A percentile compares a stretch with the other conserved stretches of the same genome.
Evolutionary conservation across 306 rosid species (phyloP).

Genomic region (Psophocarpus tetragonolobus): DNA sequence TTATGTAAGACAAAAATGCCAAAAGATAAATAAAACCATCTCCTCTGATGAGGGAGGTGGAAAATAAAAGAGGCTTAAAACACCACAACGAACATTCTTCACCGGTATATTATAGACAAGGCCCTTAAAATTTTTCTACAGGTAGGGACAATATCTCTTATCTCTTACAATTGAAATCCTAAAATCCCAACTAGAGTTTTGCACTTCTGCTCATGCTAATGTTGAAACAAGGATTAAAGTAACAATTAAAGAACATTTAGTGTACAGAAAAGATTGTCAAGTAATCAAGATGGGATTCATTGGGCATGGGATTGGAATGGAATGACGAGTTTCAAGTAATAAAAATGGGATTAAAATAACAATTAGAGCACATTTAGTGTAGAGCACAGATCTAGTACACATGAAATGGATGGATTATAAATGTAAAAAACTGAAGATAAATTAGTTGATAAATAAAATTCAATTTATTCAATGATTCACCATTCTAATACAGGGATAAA

Average conservation of each 20-base stretch:
- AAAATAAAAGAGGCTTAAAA: background rate
- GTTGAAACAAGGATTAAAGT: background rate
- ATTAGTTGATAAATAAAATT: background rate
- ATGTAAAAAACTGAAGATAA: constrained; percentile 17
- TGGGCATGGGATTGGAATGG: background rate
- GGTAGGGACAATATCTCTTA: constrained; percentile 19
- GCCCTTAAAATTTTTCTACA: constrained; percentile 2
- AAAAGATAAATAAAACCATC: constrained; percentile 13
- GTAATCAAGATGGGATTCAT: constrained; percentile 6
- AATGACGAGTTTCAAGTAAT: background rate
- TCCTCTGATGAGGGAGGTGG: background rate
- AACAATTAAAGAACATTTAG: background rate
- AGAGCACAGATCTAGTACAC: too few relatives aligned
- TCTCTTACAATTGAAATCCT: constrained; percentile 13
- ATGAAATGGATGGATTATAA: background rate
- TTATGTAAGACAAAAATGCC: constrained; percentile 1
- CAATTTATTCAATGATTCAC: background rate
- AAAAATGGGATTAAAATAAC: background rate
- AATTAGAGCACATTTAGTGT: too few relatives aligned
- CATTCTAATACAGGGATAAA: background rate
- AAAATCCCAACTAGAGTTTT: background rate
- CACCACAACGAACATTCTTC: constrained; percentile 12
- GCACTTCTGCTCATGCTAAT: background rate
- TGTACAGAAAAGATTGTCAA: background rate
- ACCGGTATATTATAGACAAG: background rate